phyloP scores from a whole-genome alignment of 495 filamentous ascomycete genomes.

The Aspergillus mulundensis region DNA sequence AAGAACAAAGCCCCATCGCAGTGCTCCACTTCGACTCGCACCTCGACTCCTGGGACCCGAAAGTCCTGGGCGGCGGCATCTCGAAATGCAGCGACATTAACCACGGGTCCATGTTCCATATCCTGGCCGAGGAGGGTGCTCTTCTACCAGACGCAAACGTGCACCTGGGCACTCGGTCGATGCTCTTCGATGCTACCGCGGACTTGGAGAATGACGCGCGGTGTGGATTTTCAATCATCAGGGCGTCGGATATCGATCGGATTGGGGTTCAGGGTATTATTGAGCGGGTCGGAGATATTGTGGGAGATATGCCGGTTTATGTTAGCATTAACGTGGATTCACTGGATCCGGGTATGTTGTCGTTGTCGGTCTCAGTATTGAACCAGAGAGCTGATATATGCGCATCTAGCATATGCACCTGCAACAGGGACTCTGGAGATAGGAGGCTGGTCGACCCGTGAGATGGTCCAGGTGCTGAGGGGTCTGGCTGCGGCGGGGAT shows the following conservation, averaged over 20 bases:
- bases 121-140: conserved; percentile 21
- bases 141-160: conserved; percentile 23
- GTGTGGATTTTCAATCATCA: conserved; percentile 21
- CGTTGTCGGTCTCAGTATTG: conserved; percentile 11
- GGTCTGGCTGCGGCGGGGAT: too few relatives aligned
- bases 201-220: conserved; percentile 23
- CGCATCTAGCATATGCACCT: conserved; percentile 24
- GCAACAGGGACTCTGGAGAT: conserved; percentile 30
- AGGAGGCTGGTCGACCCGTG: conserved; percentile 31
- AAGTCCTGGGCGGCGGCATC: conserved; percentile 22
- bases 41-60: conserved; percentile 53
- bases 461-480: conserved; percentile 22
- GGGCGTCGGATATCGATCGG: conserved; percentile 25
- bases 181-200: conserved; percentile 20
- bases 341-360: neutral
- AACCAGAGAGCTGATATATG: too few relatives aligned
- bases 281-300: conserved; percentile 11
- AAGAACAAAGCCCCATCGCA: conserved; percentile 49
- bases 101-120: conserved; percentile 34
- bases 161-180: conserved; percentile 24
- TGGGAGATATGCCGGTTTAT: conserved; percentile 22
- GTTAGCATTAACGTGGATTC: conserved; percentile 29
- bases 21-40: conserved; percentile 62
- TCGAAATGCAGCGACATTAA: conserved; percentile 28
- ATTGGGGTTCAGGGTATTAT: conserved; percentile 24